A percentile compares a stretch with the other conserved stretches of the same genome.
Evolutionary conservation across 129 eudicot genomes (phyloP).

Genomic region (Cynara cardunculus): DNA sequence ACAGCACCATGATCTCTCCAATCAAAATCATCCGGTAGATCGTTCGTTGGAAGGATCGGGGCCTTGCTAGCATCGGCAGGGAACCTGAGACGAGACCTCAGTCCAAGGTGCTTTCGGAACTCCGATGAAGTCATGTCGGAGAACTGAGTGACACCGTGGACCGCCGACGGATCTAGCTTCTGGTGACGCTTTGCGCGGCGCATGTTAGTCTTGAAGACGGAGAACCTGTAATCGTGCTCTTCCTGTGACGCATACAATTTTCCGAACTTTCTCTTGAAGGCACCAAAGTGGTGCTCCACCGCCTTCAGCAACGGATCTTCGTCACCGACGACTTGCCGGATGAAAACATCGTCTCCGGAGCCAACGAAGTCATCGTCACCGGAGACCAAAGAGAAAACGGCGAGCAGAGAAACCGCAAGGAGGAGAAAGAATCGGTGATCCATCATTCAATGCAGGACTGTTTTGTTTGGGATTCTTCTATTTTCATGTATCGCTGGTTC

Average conservation of each 20-base stretch:
- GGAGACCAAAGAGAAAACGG: conserved; percentile 23
- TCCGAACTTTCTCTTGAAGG: conserved; percentile 45
- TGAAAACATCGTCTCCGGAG: conserved; percentile 31
- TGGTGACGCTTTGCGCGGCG: conserved; percentile 62
- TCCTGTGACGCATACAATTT: conserved; percentile 50
- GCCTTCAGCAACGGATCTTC: conserved; percentile 25
- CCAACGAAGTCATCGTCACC: background rate
- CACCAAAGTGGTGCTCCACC: conserved; percentile 50
- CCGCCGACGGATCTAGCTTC: conserved; percentile 60
- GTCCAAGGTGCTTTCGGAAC: conserved; percentile 47
- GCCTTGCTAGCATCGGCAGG: conserved; percentile 67
- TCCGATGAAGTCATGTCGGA: conserved; percentile 61
- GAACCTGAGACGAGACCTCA: conserved; percentile 39
- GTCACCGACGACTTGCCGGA: conserved; percentile 61
- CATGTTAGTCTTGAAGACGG: conserved; percentile 57
- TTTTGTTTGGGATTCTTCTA: conserved; percentile 1
- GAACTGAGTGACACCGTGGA: conserved; percentile 72
- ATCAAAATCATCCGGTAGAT: conserved; percentile 61
- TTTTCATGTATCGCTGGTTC: background rate
- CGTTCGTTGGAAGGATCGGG: conserved; percentile 63
- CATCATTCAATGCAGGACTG: conserved; percentile 20
- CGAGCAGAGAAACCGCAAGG: conserved; percentile 27
- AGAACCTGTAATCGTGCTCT: conserved; percentile 62
- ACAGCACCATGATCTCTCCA: conserved; percentile 86
- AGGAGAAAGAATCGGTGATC: conserved; percentile 29